Percentiles rank a stretch among this genome's conserved stretches.
Conservation (phyloP, 257 asterid genomes). For the Cinchona pubescens region DNA sequence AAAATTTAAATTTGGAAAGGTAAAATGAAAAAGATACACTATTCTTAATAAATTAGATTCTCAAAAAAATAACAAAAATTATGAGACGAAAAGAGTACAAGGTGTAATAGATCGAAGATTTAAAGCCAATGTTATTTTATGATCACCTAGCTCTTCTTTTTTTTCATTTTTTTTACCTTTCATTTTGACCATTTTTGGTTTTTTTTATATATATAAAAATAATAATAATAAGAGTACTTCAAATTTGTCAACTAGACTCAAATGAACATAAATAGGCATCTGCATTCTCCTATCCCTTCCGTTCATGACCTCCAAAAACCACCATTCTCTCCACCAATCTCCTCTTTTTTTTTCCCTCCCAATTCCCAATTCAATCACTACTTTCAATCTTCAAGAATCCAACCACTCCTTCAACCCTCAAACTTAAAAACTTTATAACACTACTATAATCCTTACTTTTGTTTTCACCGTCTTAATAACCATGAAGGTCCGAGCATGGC, state of each 20-base stretch:
- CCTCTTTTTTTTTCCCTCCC: not conserved
- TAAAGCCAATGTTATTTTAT: not conserved
- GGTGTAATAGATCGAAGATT: no score
- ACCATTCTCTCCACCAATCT: not conserved
- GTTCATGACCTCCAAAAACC: not conserved
- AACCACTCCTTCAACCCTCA: not conserved
- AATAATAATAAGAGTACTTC: no score
- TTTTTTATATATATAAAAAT: not conserved
- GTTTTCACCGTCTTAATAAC: conserved; percentile 14
- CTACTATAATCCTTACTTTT: not conserved
- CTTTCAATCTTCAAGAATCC: no score
- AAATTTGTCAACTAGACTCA: no score
- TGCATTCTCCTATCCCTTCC: not conserved
- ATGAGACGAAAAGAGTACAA: no score
- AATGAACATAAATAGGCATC: conserved; percentile 4
- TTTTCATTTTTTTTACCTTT: not conserved
- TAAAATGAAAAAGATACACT: no score
- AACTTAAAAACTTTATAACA: not conserved
- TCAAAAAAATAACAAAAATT: no score
- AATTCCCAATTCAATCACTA: no score
- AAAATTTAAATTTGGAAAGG: no score
- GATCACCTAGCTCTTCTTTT: not conserved
- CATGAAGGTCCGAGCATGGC: conserved; percentile 60
- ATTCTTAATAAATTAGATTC: no score
- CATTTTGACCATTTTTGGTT: no score